These are phyloP conservation scores for Ganoderma sinense DNA, from an alignment of 1,284 basidiomycete species.

Conservation along the genomic window DNA sequence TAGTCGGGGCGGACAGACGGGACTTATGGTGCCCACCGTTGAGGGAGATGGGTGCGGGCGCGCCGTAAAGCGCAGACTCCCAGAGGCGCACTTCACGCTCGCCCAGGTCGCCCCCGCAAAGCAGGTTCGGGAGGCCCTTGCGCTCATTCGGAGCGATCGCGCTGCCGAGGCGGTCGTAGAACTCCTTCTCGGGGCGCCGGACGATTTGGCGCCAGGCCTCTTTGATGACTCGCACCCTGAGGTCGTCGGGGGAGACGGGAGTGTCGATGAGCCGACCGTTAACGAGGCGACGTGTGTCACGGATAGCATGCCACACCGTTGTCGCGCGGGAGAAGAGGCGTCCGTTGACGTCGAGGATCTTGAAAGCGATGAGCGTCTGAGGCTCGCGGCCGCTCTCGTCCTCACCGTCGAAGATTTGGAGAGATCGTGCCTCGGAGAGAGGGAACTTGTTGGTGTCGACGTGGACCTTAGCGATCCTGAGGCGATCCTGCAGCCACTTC, in stretches of 20 bases:
- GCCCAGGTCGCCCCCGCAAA: slow-evolving; percentile 18
- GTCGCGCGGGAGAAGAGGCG: slow-evolving; percentile 26
- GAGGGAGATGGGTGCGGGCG: background rate
- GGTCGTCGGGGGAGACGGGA: background rate
- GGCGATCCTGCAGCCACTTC: background rate
- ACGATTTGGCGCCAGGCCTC: slow-evolving; percentile 26
- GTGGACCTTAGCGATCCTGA: background rate
- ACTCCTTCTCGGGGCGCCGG: slow-evolving; percentile 7
- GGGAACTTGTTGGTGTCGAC: too few species aligned
- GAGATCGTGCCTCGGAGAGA: background rate
- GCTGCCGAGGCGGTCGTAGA: slow-evolving; percentile 18
- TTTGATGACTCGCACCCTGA: slow-evolving; percentile 21
- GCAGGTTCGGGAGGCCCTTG: slow-evolving; percentile 6
- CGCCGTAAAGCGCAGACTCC: background rate
- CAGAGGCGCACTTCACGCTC: slow-evolving; percentile 14
- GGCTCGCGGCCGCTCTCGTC: background rate
- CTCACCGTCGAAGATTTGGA: background rate
- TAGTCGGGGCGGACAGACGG: background rate
- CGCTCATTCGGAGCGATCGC: background rate
- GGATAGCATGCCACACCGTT: slow-evolving; percentile 6
- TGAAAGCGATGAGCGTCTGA: slow-evolving; percentile 14
- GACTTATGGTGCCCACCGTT: background rate
- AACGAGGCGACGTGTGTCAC: background rate
- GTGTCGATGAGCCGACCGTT: background rate
- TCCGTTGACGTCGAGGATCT: slow-evolving; percentile 17